Evolutionary conservation across 2,329 filamentous ascomycete species (phyloP), one percentile per base, ranked within the genome.

Genomic region (Cercospora citrullina): DNA sequence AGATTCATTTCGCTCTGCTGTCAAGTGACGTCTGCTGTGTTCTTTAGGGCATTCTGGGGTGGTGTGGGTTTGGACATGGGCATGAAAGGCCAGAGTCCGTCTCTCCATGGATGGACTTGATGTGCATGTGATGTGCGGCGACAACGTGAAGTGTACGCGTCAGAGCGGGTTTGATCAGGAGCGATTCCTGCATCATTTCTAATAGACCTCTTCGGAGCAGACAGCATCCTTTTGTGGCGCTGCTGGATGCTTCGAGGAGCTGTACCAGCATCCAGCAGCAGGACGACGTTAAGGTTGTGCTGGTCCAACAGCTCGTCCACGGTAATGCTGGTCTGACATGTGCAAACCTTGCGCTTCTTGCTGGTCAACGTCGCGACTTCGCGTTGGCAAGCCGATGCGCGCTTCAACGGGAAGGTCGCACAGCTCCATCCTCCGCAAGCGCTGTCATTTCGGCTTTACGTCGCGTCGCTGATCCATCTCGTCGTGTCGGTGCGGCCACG

Each of bases 401-500:
- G 55, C 55, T 58, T 3, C 55, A 58, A 58, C 30, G 53, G n/a
- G 31, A 31, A 58, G 28, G 55, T 58, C 28, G 55, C 16, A 33
- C 55, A 58, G 48, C 48, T 53, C 48, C 48, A 28, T 53, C 23
- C 48, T 53, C 48, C 48, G 23, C 48, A 53, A 30, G 59, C 26
- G 39, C 59, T 45, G 48, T 63, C 61, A 63, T 63, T 63, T 63
- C 61, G 61, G 61, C 61, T 55, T 63, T 63, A 57, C 45, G 23
- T 63, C 61, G 61, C 61, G 30, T n/a, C 6, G 26, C 48, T 51
- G 28, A 30, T 23, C 14, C 10, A 26, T 53, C 23, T 53, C 12
- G 23, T 53, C 23, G 23, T 9, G 23, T 53, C 48, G 16, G 28
- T 53, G 42, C 28, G 42, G 28, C 28, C 28, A 16, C 60, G 28